phyloP scores from a whole-genome alignment of 2,329 filamentous ascomycete genomes.

The Intubia oerlemansii region DNA sequence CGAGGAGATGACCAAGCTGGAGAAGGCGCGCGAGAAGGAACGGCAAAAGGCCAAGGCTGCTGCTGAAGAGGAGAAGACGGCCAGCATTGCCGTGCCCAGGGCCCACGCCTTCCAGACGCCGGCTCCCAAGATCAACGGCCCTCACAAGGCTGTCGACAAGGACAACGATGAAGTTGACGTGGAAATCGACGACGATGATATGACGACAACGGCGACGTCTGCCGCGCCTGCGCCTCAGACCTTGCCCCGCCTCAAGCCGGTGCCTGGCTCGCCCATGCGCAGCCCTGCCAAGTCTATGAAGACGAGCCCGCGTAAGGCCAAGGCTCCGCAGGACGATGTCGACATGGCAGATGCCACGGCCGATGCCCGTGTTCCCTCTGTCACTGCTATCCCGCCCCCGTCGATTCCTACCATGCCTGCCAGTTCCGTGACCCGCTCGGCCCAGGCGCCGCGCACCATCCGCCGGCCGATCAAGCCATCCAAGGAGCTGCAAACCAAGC shows the following conservation, averaged over 20 bases:
- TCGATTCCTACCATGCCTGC: no score
- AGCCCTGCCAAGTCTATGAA: slow-evolving; percentile 22
- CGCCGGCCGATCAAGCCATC: slow-evolving; percentile 40
- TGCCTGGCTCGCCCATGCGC: slow-evolving; percentile 12
- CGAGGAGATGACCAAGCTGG: slow-evolving; percentile 39
- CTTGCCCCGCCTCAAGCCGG: slow-evolving; percentile 1
- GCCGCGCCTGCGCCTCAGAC: slow-evolving; percentile 6
- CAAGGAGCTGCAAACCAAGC: slow-evolving; percentile 34
- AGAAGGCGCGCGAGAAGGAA: slow-evolving; percentile 51
- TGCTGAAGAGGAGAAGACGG: slow-evolving; percentile 33
- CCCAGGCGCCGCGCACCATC: slow-evolving; percentile 27
- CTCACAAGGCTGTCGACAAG: no score
- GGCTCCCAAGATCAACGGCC: no score
- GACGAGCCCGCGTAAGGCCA: slow-evolving; percentile 30
- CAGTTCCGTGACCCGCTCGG: slow-evolving; percentile 24
- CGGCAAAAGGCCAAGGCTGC: slow-evolving; percentile 42
- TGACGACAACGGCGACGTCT: no score
- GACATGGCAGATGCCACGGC: slow-evolving; percentile 36
- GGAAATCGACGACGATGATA: slow-evolving; percentile 6
- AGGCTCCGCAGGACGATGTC: slow-evolving; percentile 17
- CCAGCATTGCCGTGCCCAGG: no score
- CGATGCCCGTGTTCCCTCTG: not conserved
- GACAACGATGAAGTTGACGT: slow-evolving; percentile 4
- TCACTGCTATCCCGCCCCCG: slow-evolving; percentile 1
- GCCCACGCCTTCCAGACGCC: no score